These are phyloP conservation scores for Talaromyces thailandensis DNA, from an alignment of 495 filamentous ascomycete species.

Conservation along the genomic window DNA sequence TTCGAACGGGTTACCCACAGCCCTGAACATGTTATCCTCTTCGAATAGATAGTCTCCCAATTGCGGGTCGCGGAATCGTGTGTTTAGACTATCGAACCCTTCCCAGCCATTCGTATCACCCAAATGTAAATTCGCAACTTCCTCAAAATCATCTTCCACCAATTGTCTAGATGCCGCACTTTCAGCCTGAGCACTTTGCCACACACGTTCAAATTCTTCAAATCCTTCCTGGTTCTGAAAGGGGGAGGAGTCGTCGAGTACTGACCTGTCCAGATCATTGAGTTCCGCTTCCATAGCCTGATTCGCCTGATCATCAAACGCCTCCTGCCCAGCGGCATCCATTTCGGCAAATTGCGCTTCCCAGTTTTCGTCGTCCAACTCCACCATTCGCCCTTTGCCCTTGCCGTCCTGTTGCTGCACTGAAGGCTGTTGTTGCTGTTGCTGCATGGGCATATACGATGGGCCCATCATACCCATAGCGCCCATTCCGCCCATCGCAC, in stretches of 20 bases:
- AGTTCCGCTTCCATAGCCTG: conserved; percentile 81
- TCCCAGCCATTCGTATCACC: conserved; percentile 65
- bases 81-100: conserved; percentile 56
- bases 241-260: conserved; percentile 18
- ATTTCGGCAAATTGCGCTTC: conserved; percentile 91
- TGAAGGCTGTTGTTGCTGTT: conserved; percentile 41
- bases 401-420: conserved; percentile 49
- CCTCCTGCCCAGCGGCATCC: conserved; percentile 58
- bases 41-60: conserved; percentile 92
- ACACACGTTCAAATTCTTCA: conserved; percentile 83
- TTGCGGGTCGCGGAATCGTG: conserved; percentile 57
- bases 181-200: conserved; percentile 81
- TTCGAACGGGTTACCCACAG: conserved; percentile 69
- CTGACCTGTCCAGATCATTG: conserved; percentile 83
- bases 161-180: conserved; percentile 56
- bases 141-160: conserved; percentile 49
- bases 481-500: conserved; percentile 44
- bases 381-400: conserved; percentile 84
- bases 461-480: conserved; percentile 34
- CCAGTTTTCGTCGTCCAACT: conserved; percentile 90
- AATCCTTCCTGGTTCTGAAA: conserved; percentile 24
- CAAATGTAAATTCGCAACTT: conserved; percentile 48
- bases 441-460: conserved; percentile 33
- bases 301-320: conserved; percentile 60
- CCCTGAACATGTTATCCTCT: conserved; percentile 78